Base-by-base conservation (phyloP, 257 asterid genomes). In the Solanum chmielewskii region DNA sequence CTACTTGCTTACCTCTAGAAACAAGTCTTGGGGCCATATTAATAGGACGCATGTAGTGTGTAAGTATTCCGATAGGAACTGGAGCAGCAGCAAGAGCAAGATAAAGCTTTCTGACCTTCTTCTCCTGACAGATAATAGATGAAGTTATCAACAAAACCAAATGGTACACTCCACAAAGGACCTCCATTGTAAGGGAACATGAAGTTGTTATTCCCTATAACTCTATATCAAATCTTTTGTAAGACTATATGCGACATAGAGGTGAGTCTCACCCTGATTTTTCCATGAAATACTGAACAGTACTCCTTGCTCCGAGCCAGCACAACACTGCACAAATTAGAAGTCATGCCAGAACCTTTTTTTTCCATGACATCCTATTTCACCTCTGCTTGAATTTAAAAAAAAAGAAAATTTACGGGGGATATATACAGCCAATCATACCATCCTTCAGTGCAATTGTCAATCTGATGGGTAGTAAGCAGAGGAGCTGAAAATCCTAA, bases 391-490 rank as follows among this genome's bases (percentile, higher is more conserved):
- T 80, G 85, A 80, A 29, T 31, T 45, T 15, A 3, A 29, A 35
- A 42, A 35, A 35, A 80, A 81, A 69, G 31, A 70, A 66, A 21
- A 66, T 35, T 14, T 33, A 60, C 3, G 33, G 20, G 25, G 16
- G 31, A 80, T 39, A 83, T 21, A 45, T 70, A 49, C 33, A 86
- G 23, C 41, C 73, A 52, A 80, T n/a, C 87, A 74, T 93, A 97
- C 99, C 99, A 97, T 89, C 98, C 98, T 88, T 95, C 99, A 0
- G 96, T 90, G 91, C 98, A 97, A 87, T 97, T 97, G 93, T 97
- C 99, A 88, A 97, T 97, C 95, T 97, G 99, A 92, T 97, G 99
- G 85, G 99, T 97, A 52, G 99, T 95, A 90, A 76, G 93, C 92
- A 97, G 88, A 33, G 98, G 96, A 89, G 83, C 80, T 41, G 92